These are phyloP conservation scores for Fagopyrum tataricum DNA, from an alignment of 148 eudicot genomes.

Conservation along the genomic window DNA sequence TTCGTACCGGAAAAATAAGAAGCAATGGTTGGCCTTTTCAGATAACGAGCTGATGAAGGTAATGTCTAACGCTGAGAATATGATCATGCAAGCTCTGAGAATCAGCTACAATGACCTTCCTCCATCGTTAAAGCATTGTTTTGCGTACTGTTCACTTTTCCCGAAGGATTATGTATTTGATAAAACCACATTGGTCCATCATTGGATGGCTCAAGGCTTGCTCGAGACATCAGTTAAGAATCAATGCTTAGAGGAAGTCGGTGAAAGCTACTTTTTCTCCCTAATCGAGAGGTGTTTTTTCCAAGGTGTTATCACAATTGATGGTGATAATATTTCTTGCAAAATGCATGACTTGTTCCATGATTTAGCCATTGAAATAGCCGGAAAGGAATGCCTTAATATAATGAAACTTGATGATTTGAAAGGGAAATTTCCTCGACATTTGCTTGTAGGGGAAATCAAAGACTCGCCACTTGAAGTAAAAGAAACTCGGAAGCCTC, in stretches of 20 bases:
- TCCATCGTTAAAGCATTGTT: conserved; percentile 9
- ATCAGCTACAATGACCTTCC: conserved; percentile 27
- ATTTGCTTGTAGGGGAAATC: too few species aligned
- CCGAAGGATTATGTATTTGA: conserved; percentile 15
- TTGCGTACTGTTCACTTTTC: conserved; percentile 18
- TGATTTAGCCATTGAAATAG: conserved; percentile 15
- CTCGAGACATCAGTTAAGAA: neutral
- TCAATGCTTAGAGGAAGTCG: conserved; percentile 15
- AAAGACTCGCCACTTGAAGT: too few species aligned
- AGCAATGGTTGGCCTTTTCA: conserved; percentile 22
- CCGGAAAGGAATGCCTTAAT: conserved; percentile 4
- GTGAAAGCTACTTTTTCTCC: conserved; percentile 13
- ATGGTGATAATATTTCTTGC: conserved; percentile 1
- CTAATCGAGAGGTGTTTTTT: conserved; percentile 20
- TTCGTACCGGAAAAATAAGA: neutral
- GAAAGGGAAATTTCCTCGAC: neutral
- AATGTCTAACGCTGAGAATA: conserved; percentile 2
- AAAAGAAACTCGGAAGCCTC: too few species aligned
- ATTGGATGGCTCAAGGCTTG: conserved; percentile 24
- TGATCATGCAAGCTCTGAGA: conserved; percentile 23
- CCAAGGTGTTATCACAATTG: neutral
- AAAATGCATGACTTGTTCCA: conserved; percentile 23
- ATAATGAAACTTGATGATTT: neutral
- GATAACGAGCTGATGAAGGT: conserved; percentile 5
- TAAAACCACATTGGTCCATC: conserved; percentile 4